Evolutionary conservation across 106 monocot genomes (phyloP).

Genomic region (Amphibolis antarctica): DNA sequence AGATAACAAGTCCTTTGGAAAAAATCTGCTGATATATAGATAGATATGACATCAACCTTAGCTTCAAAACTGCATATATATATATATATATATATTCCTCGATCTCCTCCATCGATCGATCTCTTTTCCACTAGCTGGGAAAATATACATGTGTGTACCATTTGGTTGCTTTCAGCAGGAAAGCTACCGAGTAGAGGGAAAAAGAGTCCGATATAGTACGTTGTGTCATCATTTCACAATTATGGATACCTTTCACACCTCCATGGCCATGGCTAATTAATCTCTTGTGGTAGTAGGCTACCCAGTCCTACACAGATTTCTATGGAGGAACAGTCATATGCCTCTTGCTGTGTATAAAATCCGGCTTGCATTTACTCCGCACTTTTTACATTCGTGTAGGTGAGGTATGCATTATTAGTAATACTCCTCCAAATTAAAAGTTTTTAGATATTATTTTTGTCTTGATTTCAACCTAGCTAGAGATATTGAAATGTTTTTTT

Average conservation of each 20-base stretch:
- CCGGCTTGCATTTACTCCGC: too few species aligned
- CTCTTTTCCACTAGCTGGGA: conserved; percentile 4
- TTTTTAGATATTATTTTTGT: too few species aligned
- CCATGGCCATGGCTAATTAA: not conserved
- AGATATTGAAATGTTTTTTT: too few species aligned
- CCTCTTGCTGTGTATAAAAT: not conserved
- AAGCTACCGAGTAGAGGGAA: conserved; percentile 4
- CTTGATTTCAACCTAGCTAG: too few species aligned
- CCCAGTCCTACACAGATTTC: conserved; percentile 5
- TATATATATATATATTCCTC: not conserved
- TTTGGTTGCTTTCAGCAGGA: not conserved
- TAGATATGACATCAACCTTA: too few species aligned
- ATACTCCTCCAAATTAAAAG: too few species aligned
- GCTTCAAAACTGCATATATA: too few species aligned
- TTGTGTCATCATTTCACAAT: conserved; percentile 52
- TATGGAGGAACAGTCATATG: not conserved
- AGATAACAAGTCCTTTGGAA: not conserved
- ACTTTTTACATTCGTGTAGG: too few species aligned
- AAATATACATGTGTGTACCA: not conserved
- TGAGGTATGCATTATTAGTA: too few species aligned
- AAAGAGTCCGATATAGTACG: conserved; percentile 26
- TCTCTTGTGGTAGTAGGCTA: not conserved
- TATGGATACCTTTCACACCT: conserved; percentile 12
- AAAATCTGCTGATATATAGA: too few species aligned
- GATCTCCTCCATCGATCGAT: too few species aligned